Evolutionary conservation across 169 alveolate species (phyloP).

Genomic region (Eimeria sp.): DNA sequence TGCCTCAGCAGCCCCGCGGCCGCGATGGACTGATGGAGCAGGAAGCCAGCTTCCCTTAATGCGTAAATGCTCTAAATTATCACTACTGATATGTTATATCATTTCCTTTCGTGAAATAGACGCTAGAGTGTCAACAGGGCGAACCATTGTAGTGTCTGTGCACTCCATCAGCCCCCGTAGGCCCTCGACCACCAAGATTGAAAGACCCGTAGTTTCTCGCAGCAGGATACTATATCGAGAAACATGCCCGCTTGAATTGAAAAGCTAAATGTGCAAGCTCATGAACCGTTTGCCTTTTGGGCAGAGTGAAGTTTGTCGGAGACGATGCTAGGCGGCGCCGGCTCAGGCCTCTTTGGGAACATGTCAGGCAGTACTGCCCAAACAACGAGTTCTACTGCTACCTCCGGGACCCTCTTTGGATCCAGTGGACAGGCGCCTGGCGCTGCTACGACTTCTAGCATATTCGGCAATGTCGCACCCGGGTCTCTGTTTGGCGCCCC

Average conservation of each 20-base stretch:
- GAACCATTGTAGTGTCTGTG: no score
- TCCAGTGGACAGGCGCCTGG: slow-evolving; percentile 14
- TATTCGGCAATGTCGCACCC: not conserved
- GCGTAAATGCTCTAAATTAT: no score
- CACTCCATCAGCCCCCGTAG: not conserved
- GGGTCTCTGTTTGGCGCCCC: slow-evolving; percentile 46
- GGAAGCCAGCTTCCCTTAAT: no score
- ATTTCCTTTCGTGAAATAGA: not conserved
- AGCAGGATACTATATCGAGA: not conserved
- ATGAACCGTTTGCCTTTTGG: not conserved
- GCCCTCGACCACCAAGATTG: not conserved
- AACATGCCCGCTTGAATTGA: not conserved
- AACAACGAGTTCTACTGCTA: slow-evolving; percentile 1
- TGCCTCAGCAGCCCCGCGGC: no score
- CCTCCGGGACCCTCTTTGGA: slow-evolving; percentile 61
- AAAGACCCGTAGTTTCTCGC: not conserved
- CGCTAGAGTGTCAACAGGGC: no score
- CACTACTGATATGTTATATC: no score
- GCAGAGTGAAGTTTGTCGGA: not conserved
- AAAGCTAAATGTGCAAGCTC: not conserved
- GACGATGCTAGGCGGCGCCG: slow-evolving; percentile 67
- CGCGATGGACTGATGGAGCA: no score
- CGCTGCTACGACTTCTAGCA: slow-evolving; percentile 26
- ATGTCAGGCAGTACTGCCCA: slow-evolving; percentile 36
- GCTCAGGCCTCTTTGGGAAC: slow-evolving; percentile 62